Conservation (phyloP, 164 flowering plant genomes). For the Malania oleifera region DNA sequence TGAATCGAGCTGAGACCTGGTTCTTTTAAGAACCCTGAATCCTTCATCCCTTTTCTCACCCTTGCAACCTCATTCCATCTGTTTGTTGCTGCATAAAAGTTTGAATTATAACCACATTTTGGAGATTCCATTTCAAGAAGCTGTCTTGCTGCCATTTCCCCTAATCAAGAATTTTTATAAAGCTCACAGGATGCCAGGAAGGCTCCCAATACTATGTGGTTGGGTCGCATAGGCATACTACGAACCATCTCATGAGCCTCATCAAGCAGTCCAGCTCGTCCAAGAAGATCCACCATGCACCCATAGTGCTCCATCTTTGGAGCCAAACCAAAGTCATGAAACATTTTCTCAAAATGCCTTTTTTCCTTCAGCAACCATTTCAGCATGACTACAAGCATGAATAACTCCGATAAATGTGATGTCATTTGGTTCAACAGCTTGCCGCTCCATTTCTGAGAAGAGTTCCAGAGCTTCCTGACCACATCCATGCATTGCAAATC, state of each 20-base stretch:
- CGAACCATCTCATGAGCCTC: constrained; percentile 40
- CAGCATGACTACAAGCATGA: constrained; percentile 64
- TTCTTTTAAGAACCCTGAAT: constrained; percentile 33
- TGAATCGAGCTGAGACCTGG: constrained; percentile 47
- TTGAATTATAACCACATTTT: constrained; percentile 46
- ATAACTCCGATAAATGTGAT: constrained; percentile 42
- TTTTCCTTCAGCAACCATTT: constrained; percentile 46
- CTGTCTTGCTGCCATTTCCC: constrained; percentile 35
- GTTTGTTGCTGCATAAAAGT: constrained; percentile 47
- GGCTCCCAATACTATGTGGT: constrained; percentile 44
- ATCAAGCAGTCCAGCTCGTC: constrained; percentile 51
- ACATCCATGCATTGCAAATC: constrained; percentile 55
- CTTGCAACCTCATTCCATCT: constrained; percentile 49
- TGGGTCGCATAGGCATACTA: constrained; percentile 46
- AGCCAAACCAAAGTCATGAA: constrained; percentile 23
- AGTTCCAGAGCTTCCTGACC: constrained; percentile 46
- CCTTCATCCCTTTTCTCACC: constrained; percentile 37
- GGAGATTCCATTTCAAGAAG: constrained; percentile 40
- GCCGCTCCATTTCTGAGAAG: constrained; percentile 34
- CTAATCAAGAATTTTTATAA: constrained; percentile 37
- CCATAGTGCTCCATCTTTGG: constrained; percentile 61
- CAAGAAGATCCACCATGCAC: constrained; percentile 62
- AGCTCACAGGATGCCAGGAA: constrained; percentile 53
- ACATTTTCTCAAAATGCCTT: constrained; percentile 35
- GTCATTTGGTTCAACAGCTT: constrained; percentile 38